These are phyloP conservation scores for Rhodotorula sp. DNA, from an alignment of 1,284 basidiomycete species.

Conservation along the genomic window DNA sequence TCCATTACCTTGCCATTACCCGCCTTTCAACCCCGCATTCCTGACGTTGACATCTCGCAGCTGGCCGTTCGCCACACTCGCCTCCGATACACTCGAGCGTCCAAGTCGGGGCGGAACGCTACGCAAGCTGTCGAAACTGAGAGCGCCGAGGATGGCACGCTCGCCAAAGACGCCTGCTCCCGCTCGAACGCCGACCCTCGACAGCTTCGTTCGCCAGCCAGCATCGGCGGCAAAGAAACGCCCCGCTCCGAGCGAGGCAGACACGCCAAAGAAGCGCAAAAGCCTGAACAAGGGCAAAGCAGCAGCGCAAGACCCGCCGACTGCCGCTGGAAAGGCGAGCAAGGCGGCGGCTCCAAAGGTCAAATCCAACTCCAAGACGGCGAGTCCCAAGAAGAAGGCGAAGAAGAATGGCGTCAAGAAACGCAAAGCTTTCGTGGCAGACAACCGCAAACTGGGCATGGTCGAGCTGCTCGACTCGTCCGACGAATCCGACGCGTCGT, in stretches of 20 bases:
- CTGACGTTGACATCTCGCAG: not conserved
- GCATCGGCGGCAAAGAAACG: not conserved
- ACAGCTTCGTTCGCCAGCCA: slow-evolving; percentile 1
- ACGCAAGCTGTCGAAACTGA: too few relatives aligned
- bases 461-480: slow-evolving; percentile 25
- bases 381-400: not conserved
- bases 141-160: not conserved
- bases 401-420: not conserved
- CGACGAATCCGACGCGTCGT: not conserved
- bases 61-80: not conserved
- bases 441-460: slow-evolving; percentile 32
- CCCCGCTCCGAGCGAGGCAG: not conserved
- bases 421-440: not conserved
- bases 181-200: not conserved
- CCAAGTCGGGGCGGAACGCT: too few relatives aligned
- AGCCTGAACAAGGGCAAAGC: not conserved
- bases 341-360: not conserved
- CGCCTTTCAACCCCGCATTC: not conserved
- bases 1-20: not conserved
- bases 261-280: not conserved
- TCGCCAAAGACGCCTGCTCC: not conserved
- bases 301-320: not conserved
- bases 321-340: not conserved
- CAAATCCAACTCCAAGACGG: not conserved
- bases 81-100: not conserved